Evolutionary conservation across 208 protist genomes (phyloP), one percentile per base, ranked within the genome.

Genomic region (Leishmania martiniquensis): DNA sequence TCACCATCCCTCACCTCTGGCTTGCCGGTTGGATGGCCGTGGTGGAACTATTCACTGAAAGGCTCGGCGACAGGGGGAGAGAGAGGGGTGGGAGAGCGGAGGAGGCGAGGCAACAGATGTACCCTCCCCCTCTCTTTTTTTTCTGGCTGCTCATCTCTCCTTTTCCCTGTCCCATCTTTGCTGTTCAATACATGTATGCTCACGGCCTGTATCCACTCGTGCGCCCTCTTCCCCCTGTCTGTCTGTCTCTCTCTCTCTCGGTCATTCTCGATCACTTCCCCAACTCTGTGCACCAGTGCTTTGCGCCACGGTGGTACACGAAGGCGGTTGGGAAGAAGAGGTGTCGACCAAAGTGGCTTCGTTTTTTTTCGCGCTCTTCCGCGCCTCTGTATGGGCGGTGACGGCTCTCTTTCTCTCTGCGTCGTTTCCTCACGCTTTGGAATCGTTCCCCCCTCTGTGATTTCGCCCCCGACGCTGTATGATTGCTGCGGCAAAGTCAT

Each of bases 361-460:
- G 78, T 75, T 74, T 47, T 67, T 62, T 77, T 59, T 80, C 52
- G 22, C 42, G 59, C 55, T 2, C 52, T 12, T 25, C 29, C 29
- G 22, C 9, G 22, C 22, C 10, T 57, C 22, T 57, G 52, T 57
- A 29, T 80, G 68, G 45, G 44, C 59, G 4, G 7, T 2, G 7
- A 7, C 20, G 44, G 2, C 37, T 51, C 13, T 54, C 22, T 12
- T 12, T 47, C 29, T 72, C 45, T 34, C 45, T 72, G 67, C n/a
- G 25, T 51, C 4, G 3, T 15, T 72, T 25, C n/a, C 17, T 7
- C 39, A 20, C 60, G 39, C n/a, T 20, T 47, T 44, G 15, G n/a
- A n/a, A n/a, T n/a, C n/a, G n/a, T n/a, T n/a, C n/a, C n/a, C n/a
- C n/a, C n/a, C n/a, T n/a, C n/a, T n/a, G n/a, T n/a, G n/a, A n/a